Conservation (phyloP, 306 rosid species). For the Trifolium pratense region DNA sequence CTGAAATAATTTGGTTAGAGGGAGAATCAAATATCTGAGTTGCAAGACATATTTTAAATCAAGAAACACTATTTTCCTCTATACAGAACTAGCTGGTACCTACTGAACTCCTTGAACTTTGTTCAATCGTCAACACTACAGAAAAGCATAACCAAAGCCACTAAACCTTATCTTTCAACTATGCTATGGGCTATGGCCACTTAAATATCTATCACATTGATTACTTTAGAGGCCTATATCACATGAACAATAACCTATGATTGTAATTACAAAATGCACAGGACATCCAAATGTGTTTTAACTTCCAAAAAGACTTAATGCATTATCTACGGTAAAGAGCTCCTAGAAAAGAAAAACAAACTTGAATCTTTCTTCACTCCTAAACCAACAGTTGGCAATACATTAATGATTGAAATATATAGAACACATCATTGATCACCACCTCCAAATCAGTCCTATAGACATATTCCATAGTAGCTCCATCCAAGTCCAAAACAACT, state of each 20-base stretch:
- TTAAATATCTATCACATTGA: background rate
- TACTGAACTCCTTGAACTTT: conserved; percentile 13
- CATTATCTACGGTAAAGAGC: background rate
- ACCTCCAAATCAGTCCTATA: conserved; percentile 3
- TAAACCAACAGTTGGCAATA: conserved; percentile 17
- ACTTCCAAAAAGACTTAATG: background rate
- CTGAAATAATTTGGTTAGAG: background rate
- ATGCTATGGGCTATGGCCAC: conserved; percentile 5
- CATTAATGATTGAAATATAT: background rate
- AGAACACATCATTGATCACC: background rate
- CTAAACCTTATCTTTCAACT: conserved; percentile 21
- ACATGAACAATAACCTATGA: conserved; percentile 15
- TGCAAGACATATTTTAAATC: background rate
- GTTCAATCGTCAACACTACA: conserved; percentile 10
- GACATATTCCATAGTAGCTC: conserved; percentile 18
- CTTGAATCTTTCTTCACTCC: conserved; percentile 7
- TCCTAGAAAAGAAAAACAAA: conserved; percentile 14
- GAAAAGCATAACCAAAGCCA: conserved; percentile 26
- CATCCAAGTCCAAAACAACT: conserved; percentile 25
- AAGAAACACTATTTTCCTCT: background rate
- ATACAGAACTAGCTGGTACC: background rate
- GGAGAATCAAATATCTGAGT: background rate
- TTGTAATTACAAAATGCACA: conserved; percentile 9
- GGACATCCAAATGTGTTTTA: background rate
- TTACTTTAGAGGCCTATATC: background rate